A percentile compares a stretch with the other conserved stretches of the same genome.
Evolutionary conservation across 495 filamentous ascomycete species (phyloP).

Genomic region (Pseudotulostoma volvatum): DNA sequence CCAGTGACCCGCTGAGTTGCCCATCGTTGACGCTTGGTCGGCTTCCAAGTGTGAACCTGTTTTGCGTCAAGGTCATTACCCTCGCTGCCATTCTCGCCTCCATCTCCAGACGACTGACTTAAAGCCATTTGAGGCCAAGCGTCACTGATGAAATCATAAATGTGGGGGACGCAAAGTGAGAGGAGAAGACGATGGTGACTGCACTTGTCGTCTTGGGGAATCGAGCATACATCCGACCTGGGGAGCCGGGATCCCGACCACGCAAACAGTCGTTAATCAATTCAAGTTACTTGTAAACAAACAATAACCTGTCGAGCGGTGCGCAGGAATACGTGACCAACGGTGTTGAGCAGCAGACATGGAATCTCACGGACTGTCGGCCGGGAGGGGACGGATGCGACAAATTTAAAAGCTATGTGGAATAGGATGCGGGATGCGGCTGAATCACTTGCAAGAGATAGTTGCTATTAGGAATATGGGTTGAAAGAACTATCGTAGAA

Average conservation of each 20-base stretch:
- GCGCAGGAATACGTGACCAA: too few species aligned
- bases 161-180: neutral
- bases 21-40: slow-evolving; percentile 72
- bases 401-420: too few species aligned
- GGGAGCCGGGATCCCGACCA: neutral
- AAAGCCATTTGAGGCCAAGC: neutral
- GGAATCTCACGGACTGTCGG: too few species aligned
- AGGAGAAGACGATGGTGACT: neutral
- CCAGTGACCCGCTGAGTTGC: slow-evolving; percentile 71
- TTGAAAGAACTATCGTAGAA: too few species aligned
- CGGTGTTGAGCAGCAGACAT: too few species aligned
- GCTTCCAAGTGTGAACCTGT: slow-evolving; percentile 37
- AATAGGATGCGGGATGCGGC: too few species aligned
- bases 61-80: slow-evolving; percentile 20
- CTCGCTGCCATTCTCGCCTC: slow-evolving; percentile 13
- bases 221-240: neutral
- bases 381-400: too few species aligned
- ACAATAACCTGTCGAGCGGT: too few species aligned
- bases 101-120: slow-evolving; percentile 3
- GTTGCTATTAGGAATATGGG: too few species aligned
- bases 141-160: slow-evolving; percentile 1
- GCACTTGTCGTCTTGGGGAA: too few species aligned
- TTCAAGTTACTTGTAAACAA: too few species aligned
- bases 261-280: neutral
- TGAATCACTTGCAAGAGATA: too few species aligned